phyloP scores from a whole-genome alignment of 768 basidiomycete genomes.

The Suillus lakei region DNA sequence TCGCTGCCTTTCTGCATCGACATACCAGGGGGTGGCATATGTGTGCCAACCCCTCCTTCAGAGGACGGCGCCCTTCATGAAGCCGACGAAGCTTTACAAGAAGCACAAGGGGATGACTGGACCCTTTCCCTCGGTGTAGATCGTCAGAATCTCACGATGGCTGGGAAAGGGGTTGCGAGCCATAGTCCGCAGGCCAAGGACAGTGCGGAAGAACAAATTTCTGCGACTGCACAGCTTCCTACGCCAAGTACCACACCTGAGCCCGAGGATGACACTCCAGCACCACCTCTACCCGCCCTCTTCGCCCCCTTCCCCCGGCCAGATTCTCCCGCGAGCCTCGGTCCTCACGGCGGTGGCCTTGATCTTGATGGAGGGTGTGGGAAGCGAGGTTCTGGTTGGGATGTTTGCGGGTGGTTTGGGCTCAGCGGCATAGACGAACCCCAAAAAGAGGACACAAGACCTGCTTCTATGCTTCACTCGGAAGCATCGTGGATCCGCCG shows the following conservation, averaged over 20 bases:
- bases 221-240: conserved; percentile 26
- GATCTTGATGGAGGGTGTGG: conserved; percentile 34
- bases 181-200: conserved; percentile 1
- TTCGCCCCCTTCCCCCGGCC: conserved; percentile 8
- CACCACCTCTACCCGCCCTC: background rate
- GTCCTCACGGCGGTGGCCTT: conserved; percentile 33
- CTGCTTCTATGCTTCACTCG: background rate
- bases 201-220: background rate
- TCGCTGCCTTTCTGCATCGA: conserved; percentile 36
- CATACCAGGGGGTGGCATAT: conserved; percentile 23
- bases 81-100: conserved; percentile 13
- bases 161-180: background rate
- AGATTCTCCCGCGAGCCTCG: conserved; percentile 26
- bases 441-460: background rate
- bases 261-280: background rate
- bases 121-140: conserved; percentile 33
- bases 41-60: conserved; percentile 1
- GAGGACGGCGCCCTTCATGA: conserved; percentile 11
- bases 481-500: conserved; percentile 6
- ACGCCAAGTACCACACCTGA: conserved; percentile 35
- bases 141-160: conserved; percentile 26
- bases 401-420: conserved; percentile 36
- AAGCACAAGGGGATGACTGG: conserved; percentile 29
- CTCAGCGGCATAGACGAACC: conserved; percentile 12
- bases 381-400: conserved; percentile 39